Base-by-base conservation (phyloP, 352 stramenopile genomes). In the Phytophthora tentaculata region DNA sequence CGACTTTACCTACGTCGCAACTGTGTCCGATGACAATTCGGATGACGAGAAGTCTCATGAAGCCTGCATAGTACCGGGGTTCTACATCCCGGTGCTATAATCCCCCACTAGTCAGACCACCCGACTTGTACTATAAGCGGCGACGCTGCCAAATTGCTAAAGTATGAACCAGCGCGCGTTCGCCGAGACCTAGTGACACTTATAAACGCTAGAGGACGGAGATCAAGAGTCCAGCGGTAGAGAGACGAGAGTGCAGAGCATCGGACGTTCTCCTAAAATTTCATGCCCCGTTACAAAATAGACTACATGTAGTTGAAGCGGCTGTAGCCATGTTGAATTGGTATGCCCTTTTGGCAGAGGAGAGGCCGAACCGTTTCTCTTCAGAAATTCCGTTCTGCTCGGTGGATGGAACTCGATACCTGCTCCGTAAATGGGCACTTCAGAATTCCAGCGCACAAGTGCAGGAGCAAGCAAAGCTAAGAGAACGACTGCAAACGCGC, bases 41-140 rank as follows among this genome's bases (percentile, higher is more conserved):
- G 59, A 70, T 17, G 47, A 64, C 12, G 54, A 61, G 5, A 26
- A 51, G 12, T 24, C 41, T 24, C 56, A 64, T 23, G 23, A 68
- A 59, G 29, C 16, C 5, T n/a, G 22, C 13, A 12, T 28, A 16
- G 13, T 62, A 17, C n/a, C 41, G 35, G 69, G 69, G 23, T 76
- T 76, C 23, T 76, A 76, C 59, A 76, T 76, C 49, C 69, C 69
- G 5, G n/a, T 69, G 53, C 59, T 76, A 16, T 76, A 70, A 56
- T 3, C 2, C 7, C 1, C 41, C 28, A 32, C 9, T 32, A 32
- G 9, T 32, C 28, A 47, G 43, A 55, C 37, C 16, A 49, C n/a
- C 23, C 23, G 13, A 51, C 29, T 41, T 68, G 52, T 56, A 68
- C 43, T 50, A 67, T 61, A 67, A 43, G 23, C 28, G 24, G 10